Conservation (phyloP, 495 filamentous ascomycete genomes). For the Articulospora tetracladia region DNA sequence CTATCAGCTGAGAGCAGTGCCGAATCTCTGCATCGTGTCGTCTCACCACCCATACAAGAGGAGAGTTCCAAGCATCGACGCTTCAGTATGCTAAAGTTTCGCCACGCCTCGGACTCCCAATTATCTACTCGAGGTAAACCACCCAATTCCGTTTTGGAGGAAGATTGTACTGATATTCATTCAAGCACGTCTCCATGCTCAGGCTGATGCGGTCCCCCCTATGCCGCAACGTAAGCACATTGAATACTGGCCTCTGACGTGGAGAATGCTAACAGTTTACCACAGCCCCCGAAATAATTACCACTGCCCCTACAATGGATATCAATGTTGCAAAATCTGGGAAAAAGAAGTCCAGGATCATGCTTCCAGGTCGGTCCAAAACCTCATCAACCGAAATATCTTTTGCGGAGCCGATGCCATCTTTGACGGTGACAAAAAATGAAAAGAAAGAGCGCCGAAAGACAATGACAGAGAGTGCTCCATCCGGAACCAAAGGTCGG, state of each 20-base stretch:
- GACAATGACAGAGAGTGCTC: constrained; percentile 35
- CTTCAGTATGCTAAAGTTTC: constrained; percentile 86
- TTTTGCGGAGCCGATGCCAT: constrained; percentile 21
- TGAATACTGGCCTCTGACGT: constrained; percentile 2
- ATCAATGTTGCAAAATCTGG: constrained; percentile 36
- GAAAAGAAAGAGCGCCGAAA: constrained; percentile 38
- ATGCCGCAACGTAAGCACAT: constrained; percentile 62
- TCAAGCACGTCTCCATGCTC: constrained; percentile 63
- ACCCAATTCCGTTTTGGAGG: not conserved
- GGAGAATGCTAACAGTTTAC: not conserved
- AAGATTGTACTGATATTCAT: not conserved
- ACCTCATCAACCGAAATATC: constrained; percentile 25
- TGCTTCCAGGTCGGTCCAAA: constrained; percentile 39
- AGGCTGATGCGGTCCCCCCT: constrained; percentile 58
- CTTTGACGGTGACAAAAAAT: constrained; percentile 11
- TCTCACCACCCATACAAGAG: constrained; percentile 34
- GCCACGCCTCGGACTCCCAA: constrained; percentile 92
- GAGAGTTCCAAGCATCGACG: constrained; percentile 56
- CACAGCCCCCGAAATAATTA: constrained; percentile 87
- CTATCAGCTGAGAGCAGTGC: constrained; percentile 15
- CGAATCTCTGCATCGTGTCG: constrained; percentile 13
- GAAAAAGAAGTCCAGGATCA: constrained; percentile 51
- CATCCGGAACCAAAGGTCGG: constrained; percentile 38
- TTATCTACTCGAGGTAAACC: constrained; percentile 55
- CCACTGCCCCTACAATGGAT: constrained; percentile 81